A percentile compares a stretch with the other conserved stretches of the same genome.
Evolutionary conservation across 495 filamentous ascomycete species (phyloP).

Genomic region (Halenospora varia): DNA sequence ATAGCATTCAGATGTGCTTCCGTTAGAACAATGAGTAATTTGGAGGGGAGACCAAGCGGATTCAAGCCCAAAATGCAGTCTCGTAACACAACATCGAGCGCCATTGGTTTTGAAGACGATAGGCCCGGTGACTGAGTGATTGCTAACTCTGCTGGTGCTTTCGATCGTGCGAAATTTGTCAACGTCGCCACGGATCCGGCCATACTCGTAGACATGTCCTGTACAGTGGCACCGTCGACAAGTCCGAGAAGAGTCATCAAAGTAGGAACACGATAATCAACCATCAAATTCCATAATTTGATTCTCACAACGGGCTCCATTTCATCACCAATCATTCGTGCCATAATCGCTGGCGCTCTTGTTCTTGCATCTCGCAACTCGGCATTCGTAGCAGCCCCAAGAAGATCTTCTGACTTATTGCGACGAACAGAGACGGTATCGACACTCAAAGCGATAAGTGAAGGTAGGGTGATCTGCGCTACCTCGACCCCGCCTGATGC

Average conservation of each 20-base stretch:
- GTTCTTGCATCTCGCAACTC: slow-evolving; percentile 29
- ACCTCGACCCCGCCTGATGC: slow-evolving; percentile 58
- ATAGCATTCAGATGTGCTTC: slow-evolving; percentile 63
- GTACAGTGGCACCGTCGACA: slow-evolving; percentile 59
- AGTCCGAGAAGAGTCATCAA: slow-evolving; percentile 74
- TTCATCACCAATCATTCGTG: slow-evolving; percentile 86
- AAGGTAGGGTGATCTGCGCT: slow-evolving; percentile 81
- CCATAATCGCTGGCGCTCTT: slow-evolving; percentile 62
- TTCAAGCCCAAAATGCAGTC: slow-evolving; percentile 86
- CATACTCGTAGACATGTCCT: slow-evolving; percentile 71
- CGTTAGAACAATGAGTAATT: slow-evolving; percentile 71
- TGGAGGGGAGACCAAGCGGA: slow-evolving; percentile 69
- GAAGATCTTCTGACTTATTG: slow-evolving; percentile 65
- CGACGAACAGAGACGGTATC: slow-evolving; percentile 52
- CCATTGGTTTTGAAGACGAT: slow-evolving; percentile 43
- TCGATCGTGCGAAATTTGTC: slow-evolving; percentile 44
- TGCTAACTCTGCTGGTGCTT: slow-evolving; percentile 4
- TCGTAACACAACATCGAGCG: slow-evolving; percentile 66
- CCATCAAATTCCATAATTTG: slow-evolving; percentile 72
- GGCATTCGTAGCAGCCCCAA: slow-evolving; percentile 46
- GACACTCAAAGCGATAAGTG: slow-evolving; percentile 71
- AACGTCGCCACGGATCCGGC: slow-evolving; percentile 76
- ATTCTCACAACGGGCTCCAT: slow-evolving; percentile 87
- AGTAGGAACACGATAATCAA: slow-evolving; percentile 82
- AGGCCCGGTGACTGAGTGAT: neutral